Percentiles rank a stretch among this genome's conserved stretches.
These are phyloP conservation scores for Myriosclerotinia duriaeana DNA, from an alignment of 2,329 filamentous ascomycete species.

Conservation along the genomic window DNA sequence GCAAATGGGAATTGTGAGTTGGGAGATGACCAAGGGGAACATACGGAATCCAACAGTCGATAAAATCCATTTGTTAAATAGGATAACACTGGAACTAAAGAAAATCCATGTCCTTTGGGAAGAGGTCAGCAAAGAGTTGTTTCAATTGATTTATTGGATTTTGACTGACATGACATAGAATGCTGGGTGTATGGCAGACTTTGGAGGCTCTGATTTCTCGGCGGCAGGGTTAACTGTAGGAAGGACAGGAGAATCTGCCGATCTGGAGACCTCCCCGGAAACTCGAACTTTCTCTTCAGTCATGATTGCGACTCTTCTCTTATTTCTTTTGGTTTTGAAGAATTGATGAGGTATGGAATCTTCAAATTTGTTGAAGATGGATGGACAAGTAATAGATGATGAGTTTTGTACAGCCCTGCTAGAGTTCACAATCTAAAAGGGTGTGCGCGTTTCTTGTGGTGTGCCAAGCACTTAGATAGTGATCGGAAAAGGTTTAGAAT, in stretches of 20 bases:
- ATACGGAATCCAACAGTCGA: conserved; percentile 80
- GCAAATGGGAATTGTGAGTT: conserved; percentile 1
- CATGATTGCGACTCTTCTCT: conserved; percentile 48
- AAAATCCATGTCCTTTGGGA: conserved; percentile 78
- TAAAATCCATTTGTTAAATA: conserved; percentile 99
- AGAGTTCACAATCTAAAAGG: conserved; percentile 1
- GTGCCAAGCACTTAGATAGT: conserved; percentile 23
- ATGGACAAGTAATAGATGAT: not conserved
- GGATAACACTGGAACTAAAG: conserved; percentile 88
- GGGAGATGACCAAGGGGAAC: conserved; percentile 38
- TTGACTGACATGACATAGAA: conserved; percentile 71
- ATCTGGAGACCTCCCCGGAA: conserved; percentile 72
- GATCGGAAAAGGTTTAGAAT: conserved; percentile 19
- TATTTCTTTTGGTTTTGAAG: not conserved
- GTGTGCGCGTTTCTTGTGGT: conserved; percentile 3
- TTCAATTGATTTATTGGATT: conserved; percentile 6
- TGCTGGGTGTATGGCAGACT: conserved; percentile 52
- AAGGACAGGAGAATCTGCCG: conserved; percentile 60
- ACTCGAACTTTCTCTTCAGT: conserved; percentile 78
- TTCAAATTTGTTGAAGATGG: conserved; percentile 1
- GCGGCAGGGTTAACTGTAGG: conserved; percentile 69
- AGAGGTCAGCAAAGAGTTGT: conserved; percentile 26
- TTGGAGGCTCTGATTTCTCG: conserved; percentile 65
- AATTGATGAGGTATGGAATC: not conserved
- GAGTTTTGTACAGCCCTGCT: not conserved